Evolutionary conservation across 805 yeast genomes (phyloP).

Genomic region (Ogataea ganodermae): DNA sequence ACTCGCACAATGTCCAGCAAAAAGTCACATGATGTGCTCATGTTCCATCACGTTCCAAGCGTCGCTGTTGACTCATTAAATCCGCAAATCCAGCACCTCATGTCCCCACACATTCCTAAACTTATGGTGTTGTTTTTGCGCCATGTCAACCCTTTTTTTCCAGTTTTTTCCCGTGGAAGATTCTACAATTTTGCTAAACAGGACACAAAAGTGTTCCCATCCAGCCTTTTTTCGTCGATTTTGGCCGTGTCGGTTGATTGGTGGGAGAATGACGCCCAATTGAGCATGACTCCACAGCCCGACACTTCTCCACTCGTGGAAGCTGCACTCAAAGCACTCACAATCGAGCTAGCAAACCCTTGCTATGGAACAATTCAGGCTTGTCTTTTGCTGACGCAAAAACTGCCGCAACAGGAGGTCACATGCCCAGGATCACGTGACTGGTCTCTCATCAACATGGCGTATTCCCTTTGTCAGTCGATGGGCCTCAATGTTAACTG

Average conservation of each 20-base stretch:
- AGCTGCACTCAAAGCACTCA: constrained; percentile 4
- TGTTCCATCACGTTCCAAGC: constrained; percentile 7
- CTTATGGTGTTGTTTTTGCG: constrained; percentile 17
- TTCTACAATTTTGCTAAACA: constrained; percentile 19
- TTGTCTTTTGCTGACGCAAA: constrained; percentile 18
- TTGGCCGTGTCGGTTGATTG: constrained; percentile 17
- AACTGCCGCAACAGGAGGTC: not conserved
- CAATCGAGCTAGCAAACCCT: constrained; percentile 15
- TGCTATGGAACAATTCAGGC: constrained; percentile 22
- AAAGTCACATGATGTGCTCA: constrained; percentile 5
- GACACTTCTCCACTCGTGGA: constrained; percentile 6
- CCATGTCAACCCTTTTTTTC: constrained; percentile 20
- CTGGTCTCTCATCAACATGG: constrained; percentile 14
- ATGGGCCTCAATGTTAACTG: constrained; percentile 21
- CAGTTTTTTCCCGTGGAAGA: constrained; percentile 20
- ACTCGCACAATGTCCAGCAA: constrained; percentile 7
- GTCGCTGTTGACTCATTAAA: constrained; percentile 6
- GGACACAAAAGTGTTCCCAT: constrained; percentile 16
- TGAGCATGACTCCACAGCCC: constrained; percentile 17
- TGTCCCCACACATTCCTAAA: constrained; percentile 13
- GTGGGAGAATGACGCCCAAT: constrained; percentile 18
- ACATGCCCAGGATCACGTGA: constrained; percentile 11
- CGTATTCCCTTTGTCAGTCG: constrained; percentile 16
- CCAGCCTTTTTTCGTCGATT: constrained; percentile 17
- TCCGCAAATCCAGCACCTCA: constrained; percentile 5